Conservation (phyloP, 2,329 filamentous ascomycete genomes). For the Arthrobotrys iridis region DNA sequence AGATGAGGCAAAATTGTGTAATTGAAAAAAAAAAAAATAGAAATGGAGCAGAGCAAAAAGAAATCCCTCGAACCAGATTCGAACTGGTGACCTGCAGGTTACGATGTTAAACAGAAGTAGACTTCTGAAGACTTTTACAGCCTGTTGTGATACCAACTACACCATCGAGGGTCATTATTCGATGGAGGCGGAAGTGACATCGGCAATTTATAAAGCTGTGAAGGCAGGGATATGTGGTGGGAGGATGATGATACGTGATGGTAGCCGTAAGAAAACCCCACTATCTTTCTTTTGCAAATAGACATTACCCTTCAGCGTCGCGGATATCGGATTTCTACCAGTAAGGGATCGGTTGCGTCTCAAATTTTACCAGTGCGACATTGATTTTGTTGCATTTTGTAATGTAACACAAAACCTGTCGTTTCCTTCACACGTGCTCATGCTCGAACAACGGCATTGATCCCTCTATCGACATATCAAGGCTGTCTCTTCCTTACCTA, state of each 20-base stretch:
- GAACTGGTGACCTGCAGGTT: constrained; percentile 55
- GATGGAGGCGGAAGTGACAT: constrained; percentile 9
- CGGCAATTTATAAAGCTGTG: background rate
- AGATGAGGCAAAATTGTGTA: constrained; percentile 16
- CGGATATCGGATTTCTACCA: background rate
- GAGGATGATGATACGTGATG: background rate
- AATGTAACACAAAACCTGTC: constrained; percentile 21
- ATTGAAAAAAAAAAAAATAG: constrained; percentile 2
- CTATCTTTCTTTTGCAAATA: background rate
- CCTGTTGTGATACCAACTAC: constrained; percentile 55
- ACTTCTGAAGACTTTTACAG: constrained; percentile 53
- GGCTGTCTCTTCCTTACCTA: too few relatives aligned
- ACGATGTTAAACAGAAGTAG: constrained; percentile 44
- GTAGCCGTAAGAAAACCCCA: constrained; percentile 23
- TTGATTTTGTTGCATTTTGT: constrained; percentile 47
- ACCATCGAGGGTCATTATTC: constrained; percentile 51
- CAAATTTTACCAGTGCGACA: background rate
- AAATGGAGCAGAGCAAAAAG: constrained; percentile 26
- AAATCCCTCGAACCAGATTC: constrained; percentile 55
- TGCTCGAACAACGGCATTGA: background rate
- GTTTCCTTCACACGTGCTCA: background rate
- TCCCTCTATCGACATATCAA: too few relatives aligned
- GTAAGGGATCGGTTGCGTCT: too few relatives aligned
- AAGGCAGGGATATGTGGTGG: background rate
- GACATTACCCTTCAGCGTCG: background rate